Evolutionary conservation across 768 basidiomycete genomes (phyloP).

Genomic region (Suillus alpinus): DNA sequence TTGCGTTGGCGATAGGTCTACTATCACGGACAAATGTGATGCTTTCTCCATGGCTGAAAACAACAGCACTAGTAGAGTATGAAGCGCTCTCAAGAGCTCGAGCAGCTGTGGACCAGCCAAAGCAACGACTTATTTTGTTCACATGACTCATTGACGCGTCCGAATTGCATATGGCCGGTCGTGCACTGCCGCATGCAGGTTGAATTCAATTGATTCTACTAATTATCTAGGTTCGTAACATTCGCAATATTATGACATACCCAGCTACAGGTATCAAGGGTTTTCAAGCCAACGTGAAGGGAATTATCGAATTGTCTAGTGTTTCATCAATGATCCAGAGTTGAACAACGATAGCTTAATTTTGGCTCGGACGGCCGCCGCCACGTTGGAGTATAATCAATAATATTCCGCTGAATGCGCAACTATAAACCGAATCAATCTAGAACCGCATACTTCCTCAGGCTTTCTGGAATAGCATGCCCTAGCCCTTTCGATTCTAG

Average conservation of each 20-base stretch:
- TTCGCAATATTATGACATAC: neutral
- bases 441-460: slow-evolving; percentile 89
- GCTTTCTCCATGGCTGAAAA: slow-evolving; percentile 39
- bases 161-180: too few species aligned
- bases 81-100: too few species aligned
- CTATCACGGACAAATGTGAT: slow-evolving; percentile 74
- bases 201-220: too few species aligned
- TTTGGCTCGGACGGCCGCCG: neutral
- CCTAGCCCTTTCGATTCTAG: slow-evolving; percentile 74
- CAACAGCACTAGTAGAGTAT: neutral
- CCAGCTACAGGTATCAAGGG: too few species aligned
- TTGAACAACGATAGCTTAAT: neutral
- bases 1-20: slow-evolving; percentile 84
- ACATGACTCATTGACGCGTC: neutral
- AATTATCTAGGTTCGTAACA: neutral
- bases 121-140: neutral
- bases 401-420: neutral
- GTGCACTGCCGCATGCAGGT: too few species aligned
- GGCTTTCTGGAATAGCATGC: slow-evolving; percentile 72
- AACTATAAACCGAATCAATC: slow-evolving; percentile 39
- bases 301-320: neutral
- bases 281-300: neutral
- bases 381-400: neutral
- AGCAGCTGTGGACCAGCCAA: too few species aligned
- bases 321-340: neutral